Conservation (phyloP, 2,329 filamentous ascomycete genomes). For the Botrytis medusae region DNA sequence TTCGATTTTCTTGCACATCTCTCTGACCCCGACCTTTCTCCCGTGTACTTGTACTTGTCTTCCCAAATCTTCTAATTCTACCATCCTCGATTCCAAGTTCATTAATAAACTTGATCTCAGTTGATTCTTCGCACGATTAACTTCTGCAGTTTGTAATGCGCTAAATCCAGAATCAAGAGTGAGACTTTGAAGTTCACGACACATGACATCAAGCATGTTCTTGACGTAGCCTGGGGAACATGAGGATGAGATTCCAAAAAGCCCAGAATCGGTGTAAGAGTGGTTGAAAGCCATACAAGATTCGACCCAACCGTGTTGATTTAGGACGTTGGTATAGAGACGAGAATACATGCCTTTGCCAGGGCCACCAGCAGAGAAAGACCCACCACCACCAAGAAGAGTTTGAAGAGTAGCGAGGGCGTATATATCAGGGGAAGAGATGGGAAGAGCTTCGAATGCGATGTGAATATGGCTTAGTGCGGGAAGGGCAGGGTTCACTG, state of each 20-base stretch:
- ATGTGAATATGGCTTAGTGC: slow-evolving; percentile 91
- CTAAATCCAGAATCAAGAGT: slow-evolving; percentile 74
- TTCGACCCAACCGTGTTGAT: slow-evolving; percentile 97
- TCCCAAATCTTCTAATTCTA: slow-evolving; percentile 93
- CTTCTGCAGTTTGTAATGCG: slow-evolving; percentile 72
- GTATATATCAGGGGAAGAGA: slow-evolving; percentile 90
- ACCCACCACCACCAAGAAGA: slow-evolving; percentile 90
- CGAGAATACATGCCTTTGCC: slow-evolving; percentile 99
- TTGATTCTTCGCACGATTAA: slow-evolving; percentile 95
- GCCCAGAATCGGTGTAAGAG: slow-evolving; percentile 90
- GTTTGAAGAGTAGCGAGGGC: slow-evolving; percentile 94
- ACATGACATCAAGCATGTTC: slow-evolving; percentile 93
- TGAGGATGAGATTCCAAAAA: slow-evolving; percentile 89
- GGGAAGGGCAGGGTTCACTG: slow-evolving; percentile 73
- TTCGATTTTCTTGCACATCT: slow-evolving; percentile 91
- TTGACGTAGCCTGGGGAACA: slow-evolving; percentile 77
- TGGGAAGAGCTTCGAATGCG: slow-evolving; percentile 91
- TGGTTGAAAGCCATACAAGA: slow-evolving; percentile 96
- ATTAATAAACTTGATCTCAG: slow-evolving; percentile 85
- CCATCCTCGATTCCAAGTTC: slow-evolving; percentile 97
- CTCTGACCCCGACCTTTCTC: slow-evolving; percentile 82
- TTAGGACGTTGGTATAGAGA: slow-evolving; percentile 95
- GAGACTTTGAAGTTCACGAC: slow-evolving; percentile 78
- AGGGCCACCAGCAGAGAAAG: slow-evolving; percentile 92
- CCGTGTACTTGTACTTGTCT: slow-evolving; percentile 97